Base-by-base conservation (phyloP, 2,329 filamentous ascomycete genomes). In the Zymoseptoria pseudotritici region DNA sequence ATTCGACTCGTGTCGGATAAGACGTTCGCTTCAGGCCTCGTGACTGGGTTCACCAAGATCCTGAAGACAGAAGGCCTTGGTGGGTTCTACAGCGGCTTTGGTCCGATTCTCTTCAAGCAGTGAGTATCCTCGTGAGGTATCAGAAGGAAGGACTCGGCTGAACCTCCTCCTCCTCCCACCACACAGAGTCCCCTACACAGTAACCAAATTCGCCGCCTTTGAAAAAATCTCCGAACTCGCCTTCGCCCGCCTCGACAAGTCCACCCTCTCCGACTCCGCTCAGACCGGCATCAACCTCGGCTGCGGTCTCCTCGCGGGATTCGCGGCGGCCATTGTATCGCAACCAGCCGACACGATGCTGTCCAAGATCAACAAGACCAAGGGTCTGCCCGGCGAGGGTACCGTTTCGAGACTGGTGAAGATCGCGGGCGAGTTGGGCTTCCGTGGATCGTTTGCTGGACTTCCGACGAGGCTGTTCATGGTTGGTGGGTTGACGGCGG, bases 301-400 rank as follows among this genome's bases (percentile, higher is more conserved):
- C 36, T 91, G 89, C 66, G 90, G 90, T 80, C 80, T 95, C 69
- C 82, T 91, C 60, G 91, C 90, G 55, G 83, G 90, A 82, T 89
- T 93, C 79, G 89, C 89, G 70, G 89, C 89, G 69, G 89, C 89
- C 73, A 74, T 91, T 70, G 83, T 93, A 75, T 93, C 89, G 64
- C 89, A 93, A 80, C 89, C 89, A 69, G 89, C 89, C 74, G 89
- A 93, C 76, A 93, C 90, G 74, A 93, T 93, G 89, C 86, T 93
- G 65, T 88, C 84, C 80, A 92, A 91, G 84, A 92, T 93, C 83
- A 93, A 93, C 87, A 93, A 92, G 87, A 89, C 87, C 78, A 86
- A 89, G 81, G 89, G 88, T 78, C 80, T 84, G 63, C 89, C 89
- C 67, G 89, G 89, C 81, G 88, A 93, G 81, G 85, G 89, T 72